Conservation (phyloP, 768 basidiomycete species). For the Phanerochaete carnosa region DNA sequence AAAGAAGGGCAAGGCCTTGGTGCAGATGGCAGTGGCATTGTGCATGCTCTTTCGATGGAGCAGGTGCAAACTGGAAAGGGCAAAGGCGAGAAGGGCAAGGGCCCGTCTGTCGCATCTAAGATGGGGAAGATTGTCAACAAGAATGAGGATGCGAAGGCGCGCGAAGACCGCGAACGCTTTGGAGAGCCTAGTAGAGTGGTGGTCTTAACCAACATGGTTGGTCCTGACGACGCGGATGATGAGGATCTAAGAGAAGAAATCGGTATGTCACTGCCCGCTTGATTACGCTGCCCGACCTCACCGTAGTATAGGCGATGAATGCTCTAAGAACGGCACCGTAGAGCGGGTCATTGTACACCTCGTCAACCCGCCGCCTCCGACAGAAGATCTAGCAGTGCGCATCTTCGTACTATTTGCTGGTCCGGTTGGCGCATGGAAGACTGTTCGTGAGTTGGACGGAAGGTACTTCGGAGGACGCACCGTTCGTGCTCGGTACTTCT, state of each 20-base stretch:
- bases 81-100: slow-evolving; percentile 33
- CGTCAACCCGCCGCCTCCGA: slow-evolving; percentile 59
- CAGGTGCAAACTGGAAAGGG: slow-evolving; percentile 46
- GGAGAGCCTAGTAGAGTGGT: slow-evolving; percentile 91
- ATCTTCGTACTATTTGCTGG: slow-evolving; percentile 92
- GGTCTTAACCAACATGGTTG: slow-evolving; percentile 88
- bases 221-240: slow-evolving; percentile 78
- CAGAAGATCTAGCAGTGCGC: slow-evolving; percentile 80
- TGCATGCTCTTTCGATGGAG: slow-evolving; percentile 85
- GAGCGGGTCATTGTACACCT: slow-evolving; percentile 86
- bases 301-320: slow-evolving; percentile 70
- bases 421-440: slow-evolving; percentile 94
- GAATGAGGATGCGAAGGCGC: slow-evolving; percentile 76
- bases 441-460: slow-evolving; percentile 89
- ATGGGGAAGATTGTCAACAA: slow-evolving; percentile 91
- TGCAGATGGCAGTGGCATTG: slow-evolving; percentile 77
- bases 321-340: slow-evolving; percentile 86
- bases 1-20: slow-evolving; percentile 93
- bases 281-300: not conserved
- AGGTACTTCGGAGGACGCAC: slow-evolving; percentile 86
- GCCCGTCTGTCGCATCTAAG: slow-evolving; percentile 50
- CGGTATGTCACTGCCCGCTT: slow-evolving; percentile 46
- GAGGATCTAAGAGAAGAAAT: slow-evolving; percentile 86
- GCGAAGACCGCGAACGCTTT: slow-evolving; percentile 76
- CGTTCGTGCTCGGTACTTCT: slow-evolving; percentile 80